Evolutionary conservation across 139 green algal species (phyloP), one percentile per base, ranked within the genome.

Genomic region (Eudorina sp.): DNA sequence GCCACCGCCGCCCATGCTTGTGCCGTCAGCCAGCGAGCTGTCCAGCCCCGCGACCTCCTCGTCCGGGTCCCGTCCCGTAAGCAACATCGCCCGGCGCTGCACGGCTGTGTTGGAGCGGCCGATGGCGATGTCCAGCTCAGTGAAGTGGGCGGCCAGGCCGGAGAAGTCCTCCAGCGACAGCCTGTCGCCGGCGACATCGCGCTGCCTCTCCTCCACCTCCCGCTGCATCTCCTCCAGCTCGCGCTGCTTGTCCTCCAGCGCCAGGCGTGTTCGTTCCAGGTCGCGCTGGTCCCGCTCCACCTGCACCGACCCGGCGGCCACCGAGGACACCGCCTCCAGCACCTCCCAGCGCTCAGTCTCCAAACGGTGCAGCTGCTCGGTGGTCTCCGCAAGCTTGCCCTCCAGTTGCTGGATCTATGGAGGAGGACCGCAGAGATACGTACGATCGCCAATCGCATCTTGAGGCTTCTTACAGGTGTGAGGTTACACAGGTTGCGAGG

Each of bases 301-400:
- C 36, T 66, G 18, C 25, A 68, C 29, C 5, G 51, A 80, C 14
- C 38, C 48, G 13, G 83, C 83, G 0, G 83, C 83, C 13, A 88
- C 51, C 0, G 36, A 73, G 5, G 83, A 88, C 25, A 88, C 51
- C 25, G 83, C 83, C 68, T 88, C 83, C 48, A 88, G 69, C 48
- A 88, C 68, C 48, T 88, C 83, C 83, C 83, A 88, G 5, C 68
- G 83, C 68, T 88, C 83, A 36, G 83, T 60, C 46, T 88, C 83
- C 51, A 88, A 36, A 1, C 51, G 48, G 25, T 64, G 34, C 48
- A 88, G 27, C 48, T 88, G 68, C 38, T 81, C 83, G 0, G 48
- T 29, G 4, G 68, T 46, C 23, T 13, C 14, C 11, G 48, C 48
- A 11, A 81, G 36, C 40, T 81, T 81, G 25, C 81, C 83, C 48